These are phyloP conservation scores for Glycyrrhiza uralensis DNA, from an alignment of 306 rosid genomes.

Conservation along the genomic window DNA sequence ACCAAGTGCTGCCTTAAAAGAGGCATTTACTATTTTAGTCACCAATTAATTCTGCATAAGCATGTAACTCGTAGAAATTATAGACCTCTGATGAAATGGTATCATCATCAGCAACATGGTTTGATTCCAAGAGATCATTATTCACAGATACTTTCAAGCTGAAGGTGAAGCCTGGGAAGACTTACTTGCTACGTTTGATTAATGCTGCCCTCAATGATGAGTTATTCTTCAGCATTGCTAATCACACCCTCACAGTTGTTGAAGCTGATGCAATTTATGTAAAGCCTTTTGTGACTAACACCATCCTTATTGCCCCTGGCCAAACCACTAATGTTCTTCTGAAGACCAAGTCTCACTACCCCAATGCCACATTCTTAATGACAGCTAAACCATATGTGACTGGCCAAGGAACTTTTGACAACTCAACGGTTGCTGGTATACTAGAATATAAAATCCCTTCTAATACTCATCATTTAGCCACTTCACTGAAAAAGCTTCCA, in stretches of 20 bases:
- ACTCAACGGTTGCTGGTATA: conserved; percentile 52
- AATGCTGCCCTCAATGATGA: conserved; percentile 54
- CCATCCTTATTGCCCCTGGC: conserved; percentile 49
- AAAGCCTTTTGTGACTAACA: conserved; percentile 43
- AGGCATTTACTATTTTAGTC: too few species aligned
- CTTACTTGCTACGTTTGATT: conserved; percentile 50
- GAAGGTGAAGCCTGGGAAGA: conserved; percentile 46
- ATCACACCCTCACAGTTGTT: conserved; percentile 48
- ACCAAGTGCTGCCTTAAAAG: too few species aligned
- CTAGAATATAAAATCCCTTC: background rate
- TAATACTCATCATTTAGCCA: background rate
- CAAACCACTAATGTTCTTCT: conserved; percentile 61
- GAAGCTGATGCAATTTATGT: conserved; percentile 53
- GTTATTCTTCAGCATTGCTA: conserved; percentile 59
- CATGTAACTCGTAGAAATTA: too few species aligned
- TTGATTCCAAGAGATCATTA: background rate
- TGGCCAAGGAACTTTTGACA: conserved; percentile 55
- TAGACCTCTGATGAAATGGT: too few species aligned
- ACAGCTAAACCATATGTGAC: conserved; percentile 46
- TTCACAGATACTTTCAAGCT: conserved; percentile 47
- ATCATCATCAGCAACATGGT: background rate
- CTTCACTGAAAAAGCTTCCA: background rate
- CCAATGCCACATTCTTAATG: conserved; percentile 56
- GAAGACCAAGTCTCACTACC: conserved; percentile 41
- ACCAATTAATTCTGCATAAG: too few species aligned